These are phyloP conservation scores for Dysphania ambrosioides DNA, from an alignment of 148 eudicot species.

Conservation along the genomic window DNA sequence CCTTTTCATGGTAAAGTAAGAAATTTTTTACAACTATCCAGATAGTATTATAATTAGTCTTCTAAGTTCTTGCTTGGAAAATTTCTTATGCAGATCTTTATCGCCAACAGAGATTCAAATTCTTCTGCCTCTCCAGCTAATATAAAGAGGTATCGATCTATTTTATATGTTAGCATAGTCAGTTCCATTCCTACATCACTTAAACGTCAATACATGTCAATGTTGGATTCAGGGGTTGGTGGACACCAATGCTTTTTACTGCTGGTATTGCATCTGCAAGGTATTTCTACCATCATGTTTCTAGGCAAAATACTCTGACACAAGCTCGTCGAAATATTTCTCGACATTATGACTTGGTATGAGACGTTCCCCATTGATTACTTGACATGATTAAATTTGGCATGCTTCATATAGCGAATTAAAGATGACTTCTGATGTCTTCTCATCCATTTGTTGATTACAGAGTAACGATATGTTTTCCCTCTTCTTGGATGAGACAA, in stretches of 20 bases:
- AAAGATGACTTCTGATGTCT: too few species aligned
- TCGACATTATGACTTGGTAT: conserved; percentile 92
- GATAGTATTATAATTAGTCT: too few species aligned
- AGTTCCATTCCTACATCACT: too few species aligned
- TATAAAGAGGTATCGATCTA: conserved; percentile 63
- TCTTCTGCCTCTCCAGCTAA: conserved; percentile 32
- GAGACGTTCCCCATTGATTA: neutral
- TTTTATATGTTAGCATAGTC: too few species aligned
- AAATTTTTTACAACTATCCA: neutral
- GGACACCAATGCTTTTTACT: conserved; percentile 87
- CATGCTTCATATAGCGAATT: too few species aligned
- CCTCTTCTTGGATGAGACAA: conserved; percentile 86
- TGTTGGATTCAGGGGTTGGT: conserved; percentile 99
- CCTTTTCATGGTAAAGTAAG: conserved; percentile 65
- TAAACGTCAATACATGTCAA: too few species aligned
- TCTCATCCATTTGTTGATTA: neutral
- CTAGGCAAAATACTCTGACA: conserved; percentile 66
- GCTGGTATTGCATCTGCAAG: conserved; percentile 84
- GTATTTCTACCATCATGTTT: conserved; percentile 77
- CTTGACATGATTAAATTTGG: too few species aligned
- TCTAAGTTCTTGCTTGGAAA: conserved; percentile 9
- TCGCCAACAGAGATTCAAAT: conserved; percentile 63
- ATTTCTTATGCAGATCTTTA: conserved; percentile 48
- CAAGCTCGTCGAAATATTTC: conserved; percentile 95
- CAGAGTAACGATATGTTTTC: conserved; percentile 90